These are phyloP conservation scores for Cnidoscolus chayamansa DNA, from an alignment of 441 rosid species.

Conservation along the genomic window DNA sequence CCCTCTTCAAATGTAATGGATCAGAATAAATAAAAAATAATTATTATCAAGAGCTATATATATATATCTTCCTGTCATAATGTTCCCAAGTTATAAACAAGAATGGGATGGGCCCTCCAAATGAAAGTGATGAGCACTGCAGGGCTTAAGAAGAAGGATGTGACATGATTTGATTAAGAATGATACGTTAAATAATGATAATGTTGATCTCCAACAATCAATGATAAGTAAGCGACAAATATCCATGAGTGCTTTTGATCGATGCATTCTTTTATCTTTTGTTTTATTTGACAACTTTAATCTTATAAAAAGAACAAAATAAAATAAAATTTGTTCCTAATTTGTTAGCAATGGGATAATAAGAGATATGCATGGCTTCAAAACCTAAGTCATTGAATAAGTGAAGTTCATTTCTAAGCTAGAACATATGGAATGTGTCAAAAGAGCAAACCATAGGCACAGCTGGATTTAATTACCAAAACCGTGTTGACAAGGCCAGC, in stretches of 20 bases:
- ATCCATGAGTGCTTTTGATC: not conserved
- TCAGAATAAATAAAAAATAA: too few relatives aligned
- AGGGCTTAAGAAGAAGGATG: not conserved
- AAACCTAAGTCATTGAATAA: too few relatives aligned
- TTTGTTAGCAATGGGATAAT: too few relatives aligned
- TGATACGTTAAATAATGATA: not conserved
- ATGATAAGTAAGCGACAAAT: conserved; percentile 23
- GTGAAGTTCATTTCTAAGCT: too few relatives aligned
- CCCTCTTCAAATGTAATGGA: too few relatives aligned
- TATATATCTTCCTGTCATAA: too few relatives aligned
- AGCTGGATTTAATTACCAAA: not conserved
- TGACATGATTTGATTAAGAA: not conserved
- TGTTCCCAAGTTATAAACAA: too few relatives aligned
- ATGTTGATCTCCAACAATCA: not conserved
- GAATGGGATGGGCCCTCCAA: not conserved
- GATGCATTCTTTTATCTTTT: not conserved
- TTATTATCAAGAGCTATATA: too few relatives aligned
- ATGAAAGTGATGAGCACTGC: not conserved
- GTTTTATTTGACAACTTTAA: not conserved
- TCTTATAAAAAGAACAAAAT: too few relatives aligned
- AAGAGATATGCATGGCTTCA: too few relatives aligned
- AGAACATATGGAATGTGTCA: conserved; percentile 1
- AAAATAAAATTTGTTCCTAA: not conserved
- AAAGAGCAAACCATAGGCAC: not conserved
- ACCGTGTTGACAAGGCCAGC: conserved; percentile 16